These are phyloP conservation scores for Sutorius eximius DNA, from an alignment of 1,284 basidiomycete species.

Conservation along the genomic window DNA sequence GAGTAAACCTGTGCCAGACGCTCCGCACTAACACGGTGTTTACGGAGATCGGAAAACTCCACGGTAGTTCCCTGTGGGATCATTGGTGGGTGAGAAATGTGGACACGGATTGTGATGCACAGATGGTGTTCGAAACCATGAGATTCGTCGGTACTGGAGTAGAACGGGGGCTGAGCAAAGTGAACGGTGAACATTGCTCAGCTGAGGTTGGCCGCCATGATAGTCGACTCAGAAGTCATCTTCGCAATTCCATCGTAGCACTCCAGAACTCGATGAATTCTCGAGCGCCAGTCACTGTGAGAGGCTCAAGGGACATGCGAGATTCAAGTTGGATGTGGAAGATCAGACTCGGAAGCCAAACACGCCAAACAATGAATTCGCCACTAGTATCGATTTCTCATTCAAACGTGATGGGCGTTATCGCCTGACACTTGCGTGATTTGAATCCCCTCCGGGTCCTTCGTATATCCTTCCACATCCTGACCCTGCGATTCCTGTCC, in stretches of 20 bases:
- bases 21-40: rapidly evolving
- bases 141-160: not conserved
- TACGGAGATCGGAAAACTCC: conserved; percentile 7
- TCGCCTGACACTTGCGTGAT: no score
- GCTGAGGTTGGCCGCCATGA: conserved; percentile 11
- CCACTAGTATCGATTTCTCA: not conserved
- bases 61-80: not conserved
- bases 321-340: not conserved
- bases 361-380: no score
- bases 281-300: not conserved
- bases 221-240: not conserved
- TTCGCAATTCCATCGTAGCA: not conserved
- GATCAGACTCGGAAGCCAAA: not conserved
- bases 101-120: not conserved
- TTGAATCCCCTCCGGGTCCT: no score
- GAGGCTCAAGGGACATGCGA: no score
- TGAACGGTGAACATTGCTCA: no score
- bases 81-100: not conserved
- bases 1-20: not conserved
- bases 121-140: not conserved
- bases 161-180: conserved; percentile 7
- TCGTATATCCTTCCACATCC: not conserved
- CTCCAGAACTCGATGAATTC: conserved; percentile 6
- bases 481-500: not conserved
- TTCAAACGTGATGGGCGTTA: not conserved